phyloP scores from a whole-genome alignment of 192 early-diverging fungal species.

The Diversispora eburnea region DNA sequence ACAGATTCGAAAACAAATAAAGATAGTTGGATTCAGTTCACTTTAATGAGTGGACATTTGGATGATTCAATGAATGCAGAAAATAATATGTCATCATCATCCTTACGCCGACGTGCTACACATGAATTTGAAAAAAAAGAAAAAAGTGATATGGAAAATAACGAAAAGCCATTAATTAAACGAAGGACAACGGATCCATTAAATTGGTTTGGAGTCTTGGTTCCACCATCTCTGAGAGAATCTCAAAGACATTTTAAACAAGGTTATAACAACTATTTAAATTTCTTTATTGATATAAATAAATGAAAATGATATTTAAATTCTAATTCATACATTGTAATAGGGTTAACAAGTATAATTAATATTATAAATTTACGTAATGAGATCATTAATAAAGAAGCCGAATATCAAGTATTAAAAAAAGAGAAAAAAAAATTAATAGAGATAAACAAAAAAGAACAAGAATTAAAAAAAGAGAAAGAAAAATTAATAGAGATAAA shows the following conservation, averaged over 20 bases:
- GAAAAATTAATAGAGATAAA: constrained; percentile 4
- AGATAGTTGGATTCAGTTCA: background rate
- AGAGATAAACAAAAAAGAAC: background rate
- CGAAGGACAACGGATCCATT: constrained; percentile 32
- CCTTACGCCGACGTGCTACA: constrained; percentile 8
- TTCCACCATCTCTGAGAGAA: constrained; percentile 38
- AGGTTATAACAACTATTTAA: constrained; percentile 21
- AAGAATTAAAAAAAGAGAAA: background rate
- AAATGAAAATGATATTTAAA: background rate
- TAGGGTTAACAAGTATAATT: constrained; percentile 11
- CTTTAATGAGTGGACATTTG: constrained; percentile 7
- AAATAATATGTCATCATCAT: background rate
- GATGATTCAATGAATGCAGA: background rate
- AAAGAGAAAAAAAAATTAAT: constrained; percentile 18
- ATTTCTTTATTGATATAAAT: background rate
- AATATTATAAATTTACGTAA: constrained; percentile 15
- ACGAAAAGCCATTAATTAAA: constrained; percentile 3
- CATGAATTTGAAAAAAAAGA: constrained; percentile 3
- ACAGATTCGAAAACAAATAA: background rate
- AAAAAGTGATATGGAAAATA: background rate
- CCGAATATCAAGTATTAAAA: constrained; percentile 10
- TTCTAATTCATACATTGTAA: background rate
- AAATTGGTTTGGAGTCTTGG: constrained; percentile 48
- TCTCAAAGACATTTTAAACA: constrained; percentile 38
- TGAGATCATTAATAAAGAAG: constrained; percentile 15